phyloP scores from a whole-genome alignment of 345 rosid species.

The Melaleuca quinquenervia region DNA sequence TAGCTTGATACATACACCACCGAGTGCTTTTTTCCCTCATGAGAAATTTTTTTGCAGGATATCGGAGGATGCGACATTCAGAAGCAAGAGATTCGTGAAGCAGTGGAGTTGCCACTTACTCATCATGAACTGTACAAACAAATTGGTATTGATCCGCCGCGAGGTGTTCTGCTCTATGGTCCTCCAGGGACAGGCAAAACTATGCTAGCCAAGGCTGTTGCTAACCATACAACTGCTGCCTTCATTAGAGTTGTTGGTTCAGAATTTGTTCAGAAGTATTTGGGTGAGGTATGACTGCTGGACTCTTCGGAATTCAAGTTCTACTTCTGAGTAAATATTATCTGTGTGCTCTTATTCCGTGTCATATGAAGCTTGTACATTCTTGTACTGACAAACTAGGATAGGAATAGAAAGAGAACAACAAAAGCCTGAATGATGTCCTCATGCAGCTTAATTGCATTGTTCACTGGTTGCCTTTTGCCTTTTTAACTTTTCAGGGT shows the following conservation, averaged over 20 bases:
- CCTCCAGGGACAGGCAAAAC: slow-evolving; percentile 99
- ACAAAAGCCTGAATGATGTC: neutral
- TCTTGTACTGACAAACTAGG: neutral
- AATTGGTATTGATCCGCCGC: slow-evolving; percentile 97
- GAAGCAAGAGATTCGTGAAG: slow-evolving; percentile 99
- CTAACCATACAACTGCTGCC: slow-evolving; percentile 94
- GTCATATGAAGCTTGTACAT: neutral
- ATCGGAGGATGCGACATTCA: slow-evolving; percentile 99
- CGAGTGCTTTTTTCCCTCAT: neutral
- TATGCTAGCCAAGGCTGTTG: slow-evolving; percentile 99
- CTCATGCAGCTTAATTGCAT: neutral
- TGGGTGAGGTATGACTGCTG: slow-evolving; percentile 68
- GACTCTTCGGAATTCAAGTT: neutral
- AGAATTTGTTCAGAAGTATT: slow-evolving; percentile 94
- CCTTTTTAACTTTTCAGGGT: slow-evolving; percentile 34
- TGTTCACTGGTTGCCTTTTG: neutral
- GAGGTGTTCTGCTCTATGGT: slow-evolving; percentile 93
- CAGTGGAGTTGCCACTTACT: slow-evolving; percentile 92
- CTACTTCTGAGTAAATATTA: neutral
- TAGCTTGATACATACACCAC: neutral
- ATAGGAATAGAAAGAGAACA: neutral
- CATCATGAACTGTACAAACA: slow-evolving; percentile 94
- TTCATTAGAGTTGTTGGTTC: slow-evolving; percentile 98
- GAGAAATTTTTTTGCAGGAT: slow-evolving; percentile 32
- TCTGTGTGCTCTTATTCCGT: neutral